Percentiles rank a stretch among this genome's conserved stretches.
phyloP scores from a whole-genome alignment of 164 flowering plant genomes.

The Magnolia kwangsiensis region DNA sequence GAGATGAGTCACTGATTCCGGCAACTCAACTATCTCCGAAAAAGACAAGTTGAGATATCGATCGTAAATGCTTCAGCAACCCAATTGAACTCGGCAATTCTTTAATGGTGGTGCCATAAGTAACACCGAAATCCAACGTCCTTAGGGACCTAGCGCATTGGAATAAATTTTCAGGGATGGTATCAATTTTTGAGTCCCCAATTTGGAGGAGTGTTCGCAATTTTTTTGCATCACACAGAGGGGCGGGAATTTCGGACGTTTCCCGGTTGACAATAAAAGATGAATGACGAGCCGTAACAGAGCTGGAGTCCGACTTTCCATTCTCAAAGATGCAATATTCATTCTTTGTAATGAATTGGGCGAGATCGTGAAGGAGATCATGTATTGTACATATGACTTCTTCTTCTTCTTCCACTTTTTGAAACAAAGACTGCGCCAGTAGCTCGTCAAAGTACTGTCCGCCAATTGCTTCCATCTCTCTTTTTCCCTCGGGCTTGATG shows the following conservation, averaged over 20 bases:
- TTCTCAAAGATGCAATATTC: neutral
- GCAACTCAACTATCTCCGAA: constrained; percentile 1
- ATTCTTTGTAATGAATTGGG: neutral
- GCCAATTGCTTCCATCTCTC: constrained; percentile 3
- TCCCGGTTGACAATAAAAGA: neutral
- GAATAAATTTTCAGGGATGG: neutral
- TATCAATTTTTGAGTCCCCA: too few species aligned
- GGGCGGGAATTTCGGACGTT: neutral
- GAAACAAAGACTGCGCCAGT: constrained; percentile 9
- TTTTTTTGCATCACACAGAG: neutral
- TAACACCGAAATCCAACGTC: neutral
- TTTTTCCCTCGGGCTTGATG: neutral
- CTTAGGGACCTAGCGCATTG: neutral
- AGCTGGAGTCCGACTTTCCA: neutral
- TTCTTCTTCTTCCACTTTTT: neutral
- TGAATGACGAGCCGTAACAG: neutral
- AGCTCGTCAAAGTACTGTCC: constrained; percentile 5
- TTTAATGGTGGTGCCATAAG: neutral
- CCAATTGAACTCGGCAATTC: constrained; percentile 3
- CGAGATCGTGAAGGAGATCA: constrained; percentile 8
- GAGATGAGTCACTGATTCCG: constrained; percentile 16
- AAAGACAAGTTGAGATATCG: constrained; percentile 5
- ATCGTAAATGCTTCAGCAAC: constrained; percentile 7
- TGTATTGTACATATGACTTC: constrained; percentile 1
- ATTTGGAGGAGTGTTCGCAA: constrained; percentile 1